Percentiles rank a stretch among this genome's conserved stretches.
phyloP scores from a whole-genome alignment of 768 basidiomycete genomes.

The Mycena rosella region DNA sequence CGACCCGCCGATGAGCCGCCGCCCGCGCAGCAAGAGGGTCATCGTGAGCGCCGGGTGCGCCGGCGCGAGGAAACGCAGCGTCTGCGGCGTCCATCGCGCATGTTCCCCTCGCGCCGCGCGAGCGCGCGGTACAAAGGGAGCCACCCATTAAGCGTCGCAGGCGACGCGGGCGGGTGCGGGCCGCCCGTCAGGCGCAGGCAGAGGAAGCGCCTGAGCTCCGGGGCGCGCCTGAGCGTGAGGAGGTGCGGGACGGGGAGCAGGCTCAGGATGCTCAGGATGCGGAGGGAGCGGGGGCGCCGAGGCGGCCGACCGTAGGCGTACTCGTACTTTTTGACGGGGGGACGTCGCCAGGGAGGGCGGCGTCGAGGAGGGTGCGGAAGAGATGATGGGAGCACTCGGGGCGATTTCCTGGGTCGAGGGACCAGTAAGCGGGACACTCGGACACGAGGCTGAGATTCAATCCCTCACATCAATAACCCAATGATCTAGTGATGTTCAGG shows the following conservation, averaged over 20 bases:
- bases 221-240: constrained; percentile 51
- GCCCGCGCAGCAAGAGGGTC: constrained; percentile 83
- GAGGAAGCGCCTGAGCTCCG: constrained; percentile 82
- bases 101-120: constrained; percentile 89
- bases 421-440: too few relatives aligned
- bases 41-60: constrained; percentile 94
- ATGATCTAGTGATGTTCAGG: too few relatives aligned
- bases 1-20: constrained; percentile 88
- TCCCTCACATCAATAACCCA: too few relatives aligned
- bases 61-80: constrained; percentile 74
- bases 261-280: constrained; percentile 72
- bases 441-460: too few relatives aligned
- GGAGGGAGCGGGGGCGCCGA: constrained; percentile 78
- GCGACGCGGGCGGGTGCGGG: constrained; percentile 73
- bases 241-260: constrained; percentile 47
- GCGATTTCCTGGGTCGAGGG: too few relatives aligned
- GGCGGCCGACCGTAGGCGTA: constrained; percentile 84
- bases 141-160: constrained; percentile 80
- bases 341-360: constrained; percentile 77
- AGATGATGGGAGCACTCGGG: constrained; percentile 36
- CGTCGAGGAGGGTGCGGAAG: constrained; percentile 30
- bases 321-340: constrained; percentile 85
- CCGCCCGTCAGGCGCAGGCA: constrained; percentile 83
- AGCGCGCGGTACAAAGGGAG: constrained; percentile 82
- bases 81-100: constrained; percentile 82